phyloP scores from a whole-genome alignment of 2,329 filamentous ascomycete genomes.

The Venturia oleaginea region DNA sequence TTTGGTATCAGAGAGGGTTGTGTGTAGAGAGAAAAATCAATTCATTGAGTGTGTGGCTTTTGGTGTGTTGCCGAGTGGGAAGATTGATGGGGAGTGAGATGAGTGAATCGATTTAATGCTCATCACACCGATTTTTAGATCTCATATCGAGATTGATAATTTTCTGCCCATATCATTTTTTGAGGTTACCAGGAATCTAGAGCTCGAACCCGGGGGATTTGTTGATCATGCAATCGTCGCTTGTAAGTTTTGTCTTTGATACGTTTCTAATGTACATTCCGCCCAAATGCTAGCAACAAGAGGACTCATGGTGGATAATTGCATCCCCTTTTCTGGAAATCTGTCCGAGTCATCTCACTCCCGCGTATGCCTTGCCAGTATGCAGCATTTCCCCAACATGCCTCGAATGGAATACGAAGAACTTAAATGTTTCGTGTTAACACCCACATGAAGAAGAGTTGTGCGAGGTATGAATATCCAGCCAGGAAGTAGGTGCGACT shows the following conservation, averaged over 20 bases:
- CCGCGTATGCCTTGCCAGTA: neutral
- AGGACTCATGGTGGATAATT: neutral
- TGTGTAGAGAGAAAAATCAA: too few species aligned
- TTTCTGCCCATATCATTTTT: too few species aligned
- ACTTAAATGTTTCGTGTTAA: slow-evolving; percentile 33
- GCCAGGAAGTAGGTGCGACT: slow-evolving; percentile 87
- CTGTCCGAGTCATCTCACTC: neutral
- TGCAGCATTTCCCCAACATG: neutral
- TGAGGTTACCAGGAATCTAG: too few species aligned
- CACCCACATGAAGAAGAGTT: slow-evolving; percentile 91
- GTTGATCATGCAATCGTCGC: neutral
- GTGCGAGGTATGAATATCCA: slow-evolving; percentile 87
- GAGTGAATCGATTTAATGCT: too few species aligned
- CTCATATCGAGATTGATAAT: too few species aligned
- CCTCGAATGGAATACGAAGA: neutral
- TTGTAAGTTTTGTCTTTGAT: neutral
- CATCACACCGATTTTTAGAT: too few species aligned
- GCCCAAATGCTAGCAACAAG: neutral
- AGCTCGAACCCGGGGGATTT: too few species aligned
- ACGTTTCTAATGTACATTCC: neutral
- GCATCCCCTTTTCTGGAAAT: too few species aligned
- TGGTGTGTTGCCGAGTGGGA: too few species aligned
- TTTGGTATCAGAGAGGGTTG: too few species aligned
- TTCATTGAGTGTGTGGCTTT: too few species aligned
- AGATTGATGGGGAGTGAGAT: too few species aligned